phyloP scores from a whole-genome alignment of 129 eudicot genomes.

The Artemisia tridentata region DNA sequence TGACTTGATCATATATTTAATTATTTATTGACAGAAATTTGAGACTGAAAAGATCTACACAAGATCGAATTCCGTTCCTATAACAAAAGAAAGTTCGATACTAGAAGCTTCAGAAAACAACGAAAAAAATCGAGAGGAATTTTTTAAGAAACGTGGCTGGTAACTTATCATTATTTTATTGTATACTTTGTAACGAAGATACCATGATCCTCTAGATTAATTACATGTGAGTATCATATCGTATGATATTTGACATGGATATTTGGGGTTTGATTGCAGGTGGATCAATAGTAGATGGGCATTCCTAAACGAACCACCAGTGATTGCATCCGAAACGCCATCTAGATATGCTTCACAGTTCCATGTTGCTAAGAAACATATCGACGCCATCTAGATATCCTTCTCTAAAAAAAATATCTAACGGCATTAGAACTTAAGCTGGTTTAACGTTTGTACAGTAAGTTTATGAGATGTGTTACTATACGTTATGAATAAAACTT shows the following conservation, averaged over 20 bases:
- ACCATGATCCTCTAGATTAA: too few relatives aligned
- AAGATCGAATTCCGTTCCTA: slow-evolving; percentile 45
- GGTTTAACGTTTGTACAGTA: too few relatives aligned
- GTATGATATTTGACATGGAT: background rate
- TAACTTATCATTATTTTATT: background rate
- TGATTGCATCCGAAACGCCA: slow-evolving; percentile 44
- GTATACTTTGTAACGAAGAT: too few relatives aligned
- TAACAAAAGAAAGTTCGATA: slow-evolving; percentile 11
- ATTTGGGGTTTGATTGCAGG: slow-evolving; percentile 37
- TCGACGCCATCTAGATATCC: slow-evolving; percentile 16
- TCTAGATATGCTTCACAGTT: slow-evolving; percentile 54
- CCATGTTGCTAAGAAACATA: slow-evolving; percentile 40
- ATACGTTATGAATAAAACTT: background rate
- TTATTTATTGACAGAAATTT: slow-evolving; percentile 19
- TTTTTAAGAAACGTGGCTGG: slow-evolving; percentile 58
- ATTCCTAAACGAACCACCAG: slow-evolving; percentile 80
- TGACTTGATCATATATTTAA: too few relatives aligned
- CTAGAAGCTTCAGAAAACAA: slow-evolving; percentile 12
- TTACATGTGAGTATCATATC: too few relatives aligned
- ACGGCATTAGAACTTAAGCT: slow-evolving; percentile 26
- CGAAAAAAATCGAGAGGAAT: slow-evolving; percentile 33
- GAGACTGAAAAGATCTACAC: slow-evolving; percentile 21
- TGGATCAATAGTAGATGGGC: slow-evolving; percentile 78
- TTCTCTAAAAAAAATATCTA: too few relatives aligned
- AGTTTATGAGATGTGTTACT: background rate